Evolutionary conservation across 768 basidiomycete species (phyloP).

Genomic region (Rhodosporidiobolus sp.): DNA sequence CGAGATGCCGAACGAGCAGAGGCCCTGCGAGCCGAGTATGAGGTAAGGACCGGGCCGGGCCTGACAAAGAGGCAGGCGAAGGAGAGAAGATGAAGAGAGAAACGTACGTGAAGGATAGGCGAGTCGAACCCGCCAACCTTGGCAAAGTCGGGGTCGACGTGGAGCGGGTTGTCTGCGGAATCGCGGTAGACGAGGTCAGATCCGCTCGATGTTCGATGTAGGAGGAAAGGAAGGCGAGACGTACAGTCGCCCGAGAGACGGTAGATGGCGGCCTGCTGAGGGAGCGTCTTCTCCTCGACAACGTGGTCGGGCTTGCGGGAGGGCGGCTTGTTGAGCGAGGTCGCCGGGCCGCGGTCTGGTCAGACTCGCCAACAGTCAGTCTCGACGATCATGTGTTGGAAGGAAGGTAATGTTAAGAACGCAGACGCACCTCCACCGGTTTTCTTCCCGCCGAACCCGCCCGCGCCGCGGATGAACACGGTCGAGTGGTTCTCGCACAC

Average conservation of each 20-base stretch:
- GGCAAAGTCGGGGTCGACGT: slow-evolving; percentile 92
- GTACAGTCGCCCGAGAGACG: slow-evolving; percentile 77
- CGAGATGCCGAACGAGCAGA: slow-evolving; percentile 88
- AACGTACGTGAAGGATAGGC: slow-evolving; percentile 71
- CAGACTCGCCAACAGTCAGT: not conserved
- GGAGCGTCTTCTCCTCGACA: slow-evolving; percentile 78
- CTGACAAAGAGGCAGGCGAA: not conserved
- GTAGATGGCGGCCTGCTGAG: slow-evolving; percentile 84
- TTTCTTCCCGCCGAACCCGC: slow-evolving; percentile 94
- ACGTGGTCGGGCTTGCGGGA: slow-evolving; percentile 79
- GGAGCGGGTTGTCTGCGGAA: slow-evolving; percentile 65
- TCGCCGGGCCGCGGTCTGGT: slow-evolving; percentile 82
- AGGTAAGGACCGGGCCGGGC: slow-evolving; percentile 4
- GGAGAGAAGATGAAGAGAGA: no score
- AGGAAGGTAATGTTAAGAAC: not conserved
- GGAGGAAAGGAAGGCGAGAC: no score
- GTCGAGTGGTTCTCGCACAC: slow-evolving; percentile 92
- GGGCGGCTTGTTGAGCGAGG: slow-evolving; percentile 74
- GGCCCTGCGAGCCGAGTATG: slow-evolving; percentile 53
- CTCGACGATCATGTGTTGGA: not conserved
- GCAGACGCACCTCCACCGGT: slow-evolving; percentile 64
- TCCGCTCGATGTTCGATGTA: no score
- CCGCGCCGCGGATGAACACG: slow-evolving; percentile 84
- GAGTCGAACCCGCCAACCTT: slow-evolving; percentile 90
- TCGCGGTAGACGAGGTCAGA: no score